A percentile compares a stretch with the other conserved stretches of the same genome.
These are phyloP conservation scores for Tuber magnatum DNA, from an alignment of 495 filamentous ascomycete genomes.

Conservation along the genomic window DNA sequence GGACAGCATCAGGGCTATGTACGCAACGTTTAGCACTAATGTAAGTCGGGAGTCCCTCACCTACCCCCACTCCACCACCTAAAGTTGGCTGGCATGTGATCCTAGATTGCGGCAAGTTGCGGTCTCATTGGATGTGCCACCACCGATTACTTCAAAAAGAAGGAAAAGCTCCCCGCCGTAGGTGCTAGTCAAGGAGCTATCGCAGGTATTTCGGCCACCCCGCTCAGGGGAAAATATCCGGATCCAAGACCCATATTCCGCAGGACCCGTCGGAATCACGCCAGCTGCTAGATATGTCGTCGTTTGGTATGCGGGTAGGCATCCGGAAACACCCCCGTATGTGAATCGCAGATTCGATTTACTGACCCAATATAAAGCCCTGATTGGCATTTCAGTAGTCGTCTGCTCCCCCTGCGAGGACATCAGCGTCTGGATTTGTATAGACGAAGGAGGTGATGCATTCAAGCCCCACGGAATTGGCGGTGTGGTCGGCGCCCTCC, in stretches of 20 bases:
- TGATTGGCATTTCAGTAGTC: conserved; percentile 53
- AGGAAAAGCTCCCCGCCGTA: conserved; percentile 53
- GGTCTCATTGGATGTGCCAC: conserved; percentile 56
- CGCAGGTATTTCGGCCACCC: conserved; percentile 34
- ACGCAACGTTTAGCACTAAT: conserved; percentile 22
- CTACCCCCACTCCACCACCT: neutral
- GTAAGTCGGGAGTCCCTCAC: neutral
- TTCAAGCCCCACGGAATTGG: conserved; percentile 59
- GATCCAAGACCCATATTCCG: neutral
- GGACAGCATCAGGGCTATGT: conserved; percentile 52
- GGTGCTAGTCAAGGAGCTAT: conserved; percentile 58
- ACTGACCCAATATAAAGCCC: conserved; percentile 32
- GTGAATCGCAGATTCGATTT: neutral
- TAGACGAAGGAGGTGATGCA: conserved; percentile 59
- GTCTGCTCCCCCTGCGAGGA: conserved; percentile 50
- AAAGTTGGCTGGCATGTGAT: neutral
- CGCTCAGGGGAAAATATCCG: neutral
- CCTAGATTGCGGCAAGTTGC: conserved; percentile 45
- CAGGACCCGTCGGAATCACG: conserved; percentile 57
- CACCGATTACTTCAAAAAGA: conserved; percentile 53
- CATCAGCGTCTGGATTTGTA: conserved; percentile 52
- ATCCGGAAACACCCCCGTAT: neutral
- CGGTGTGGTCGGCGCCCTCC: conserved; percentile 55
- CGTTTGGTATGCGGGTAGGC: conserved; percentile 47
- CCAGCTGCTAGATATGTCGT: conserved; percentile 57